Evolutionary conservation across 148 eudicot genomes (phyloP), one percentile per base, ranked within the genome.

Genomic region (Arctostaphylos glauca): DNA sequence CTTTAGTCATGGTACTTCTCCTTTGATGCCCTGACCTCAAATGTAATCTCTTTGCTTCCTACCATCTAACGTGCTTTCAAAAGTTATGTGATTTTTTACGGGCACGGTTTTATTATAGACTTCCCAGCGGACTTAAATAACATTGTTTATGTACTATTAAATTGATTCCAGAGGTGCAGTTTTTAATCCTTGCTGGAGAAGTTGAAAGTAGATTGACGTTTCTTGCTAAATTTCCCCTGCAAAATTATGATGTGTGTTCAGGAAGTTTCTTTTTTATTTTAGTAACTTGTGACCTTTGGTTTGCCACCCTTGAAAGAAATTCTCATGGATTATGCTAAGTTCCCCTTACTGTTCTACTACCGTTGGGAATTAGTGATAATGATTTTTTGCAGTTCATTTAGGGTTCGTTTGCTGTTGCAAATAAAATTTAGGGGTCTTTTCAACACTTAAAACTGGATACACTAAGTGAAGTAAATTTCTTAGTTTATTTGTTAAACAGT

Each of bases 141-240:
- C 44, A 31, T 31, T 9, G 9, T 31, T 12, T 31, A 4, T 9
- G n/a, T 43, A 71, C 47, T 71, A 25, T 48, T 48, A 23, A 75
- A 49, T 50, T 75, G 77, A 50, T 50, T n/a, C 48, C 58, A 12
- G 4, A 50, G 58, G 50, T 21, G 55, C 18, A 75, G 78, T 58
- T 52, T 75, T 75, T 49, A 75, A 23, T 75, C 18, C 41, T 23
- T 75, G 58, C 54, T 50, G 78, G 58, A 71, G 15, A n/a, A 47
- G 25, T 73, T 47, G 54, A 47, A 73, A 46, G 23, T 19, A 73
- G 31, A n/a, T 73, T 47, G 54, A 73, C 0, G 13, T 47, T 70
- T 70, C 21, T 44, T n/a, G 31, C 48, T 21, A 72, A 73, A 46
- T 47, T 5, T 48, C 21, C 23, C 25, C 5, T 47, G 53, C 13